Conservation (phyloP, 345 rosid species). For the Gossypium anomalum region DNA sequence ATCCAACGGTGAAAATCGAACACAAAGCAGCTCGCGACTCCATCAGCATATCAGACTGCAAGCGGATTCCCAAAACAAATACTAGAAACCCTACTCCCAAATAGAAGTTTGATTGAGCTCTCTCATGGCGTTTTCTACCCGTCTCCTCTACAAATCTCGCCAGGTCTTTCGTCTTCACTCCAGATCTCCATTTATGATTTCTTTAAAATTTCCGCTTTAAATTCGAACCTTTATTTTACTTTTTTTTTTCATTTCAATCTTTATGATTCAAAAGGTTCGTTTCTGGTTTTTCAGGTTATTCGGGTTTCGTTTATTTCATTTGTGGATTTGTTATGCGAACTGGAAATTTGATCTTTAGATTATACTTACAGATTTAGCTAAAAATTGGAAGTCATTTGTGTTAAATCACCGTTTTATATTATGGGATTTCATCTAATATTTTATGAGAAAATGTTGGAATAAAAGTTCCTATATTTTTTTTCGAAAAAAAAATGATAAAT, state of each 20-base stretch:
- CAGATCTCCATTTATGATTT: not conserved
- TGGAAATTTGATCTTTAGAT: not conserved
- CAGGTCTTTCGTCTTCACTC: slow-evolving; percentile 43
- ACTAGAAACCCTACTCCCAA: slow-evolving; percentile 5
- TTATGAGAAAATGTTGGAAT: not conserved
- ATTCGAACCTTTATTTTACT: not conserved
- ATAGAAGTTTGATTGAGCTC: not conserved
- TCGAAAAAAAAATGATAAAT: not conserved
- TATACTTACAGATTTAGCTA: not conserved
- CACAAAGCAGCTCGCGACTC: not conserved
- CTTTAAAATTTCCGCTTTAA: not conserved
- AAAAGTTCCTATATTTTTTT: not conserved
- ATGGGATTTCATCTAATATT: not conserved
- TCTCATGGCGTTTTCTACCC: slow-evolving; percentile 68
- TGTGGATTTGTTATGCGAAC: not conserved
- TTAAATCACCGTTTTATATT: not conserved
- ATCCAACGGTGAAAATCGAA: not conserved
- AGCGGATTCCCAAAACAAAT: not conserved
- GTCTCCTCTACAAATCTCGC: slow-evolving; percentile 68
- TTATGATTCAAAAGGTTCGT: not conserved
- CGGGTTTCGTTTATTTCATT: not conserved
- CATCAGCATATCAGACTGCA: not conserved
- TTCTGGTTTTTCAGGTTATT: not conserved
- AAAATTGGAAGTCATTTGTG: not conserved
- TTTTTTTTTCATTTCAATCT: not conserved